phyloP scores from a whole-genome alignment of 2,329 filamentous ascomycete genomes.

The Fusarium sp. region DNA sequence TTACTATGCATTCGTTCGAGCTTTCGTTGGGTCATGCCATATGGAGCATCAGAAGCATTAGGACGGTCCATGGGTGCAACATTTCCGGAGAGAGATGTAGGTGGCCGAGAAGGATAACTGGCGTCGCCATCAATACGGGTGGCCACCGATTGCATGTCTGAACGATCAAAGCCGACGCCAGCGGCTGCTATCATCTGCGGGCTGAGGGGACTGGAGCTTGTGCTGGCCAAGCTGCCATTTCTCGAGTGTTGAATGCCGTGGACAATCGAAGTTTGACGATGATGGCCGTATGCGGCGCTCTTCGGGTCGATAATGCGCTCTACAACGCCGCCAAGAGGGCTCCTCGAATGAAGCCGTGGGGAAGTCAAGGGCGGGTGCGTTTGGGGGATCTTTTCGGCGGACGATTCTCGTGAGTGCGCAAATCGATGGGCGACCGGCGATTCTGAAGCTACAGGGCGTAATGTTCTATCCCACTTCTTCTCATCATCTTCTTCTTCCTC shows the following conservation, averaged over 20 bases:
- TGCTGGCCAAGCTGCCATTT: conserved; percentile 86
- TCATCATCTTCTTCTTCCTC: conserved; percentile 53
- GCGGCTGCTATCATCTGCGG: conserved; percentile 83
- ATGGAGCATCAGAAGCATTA: conserved; percentile 55
- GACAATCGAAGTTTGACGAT: conserved; percentile 96
- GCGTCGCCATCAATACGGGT: conserved; percentile 57
- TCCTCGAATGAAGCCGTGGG: conserved; percentile 54
- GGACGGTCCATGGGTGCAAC: conserved; percentile 54
- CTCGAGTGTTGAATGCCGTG: conserved; percentile 93
- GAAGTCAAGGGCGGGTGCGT: conserved; percentile 45
- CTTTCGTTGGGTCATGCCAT: conserved; percentile 60
- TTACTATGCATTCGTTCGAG: conserved; percentile 72
- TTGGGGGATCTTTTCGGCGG: conserved; percentile 61
- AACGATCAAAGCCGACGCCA: conserved; percentile 64
- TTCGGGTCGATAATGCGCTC: conserved; percentile 67
- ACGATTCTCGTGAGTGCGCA: conserved; percentile 67
- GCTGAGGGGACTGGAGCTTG: conserved; percentile 84
- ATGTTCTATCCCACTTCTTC: conserved; percentile 60
- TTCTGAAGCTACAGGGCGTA: conserved; percentile 57
- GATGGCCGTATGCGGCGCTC: conserved; percentile 76
- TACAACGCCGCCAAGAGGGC: conserved; percentile 53
- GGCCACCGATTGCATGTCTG: conserved; percentile 59
- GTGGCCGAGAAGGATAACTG: conserved; percentile 52
- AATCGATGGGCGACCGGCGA: conserved; percentile 52
- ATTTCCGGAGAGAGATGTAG: conserved; percentile 59